Evolutionary conservation across 2,329 filamentous ascomycete genomes (phyloP).

Genomic region (Aspergillus viridinutans): DNA sequence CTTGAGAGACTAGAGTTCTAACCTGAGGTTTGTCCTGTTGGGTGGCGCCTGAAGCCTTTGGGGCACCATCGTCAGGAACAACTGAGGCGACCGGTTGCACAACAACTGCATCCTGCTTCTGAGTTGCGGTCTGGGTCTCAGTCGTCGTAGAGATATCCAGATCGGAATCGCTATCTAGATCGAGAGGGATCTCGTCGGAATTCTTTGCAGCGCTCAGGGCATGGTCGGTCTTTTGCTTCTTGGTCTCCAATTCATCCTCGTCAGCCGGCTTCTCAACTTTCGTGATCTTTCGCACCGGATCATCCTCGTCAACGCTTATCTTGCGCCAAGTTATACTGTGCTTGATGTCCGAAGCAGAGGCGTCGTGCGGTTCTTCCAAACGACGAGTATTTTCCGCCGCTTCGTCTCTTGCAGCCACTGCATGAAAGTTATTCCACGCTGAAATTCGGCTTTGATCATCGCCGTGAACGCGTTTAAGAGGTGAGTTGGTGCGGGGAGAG

Average conservation of each 20-base stretch:
- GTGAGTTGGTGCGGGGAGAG: not conserved
- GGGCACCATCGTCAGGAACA: not conserved
- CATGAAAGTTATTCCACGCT: constrained; percentile 39
- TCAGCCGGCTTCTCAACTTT: constrained; percentile 15
- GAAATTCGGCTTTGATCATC: constrained; percentile 19
- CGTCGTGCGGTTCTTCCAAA: constrained; percentile 18
- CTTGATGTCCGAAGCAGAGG: constrained; percentile 15
- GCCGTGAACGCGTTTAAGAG: not conserved
- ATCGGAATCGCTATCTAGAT: constrained; percentile 24
- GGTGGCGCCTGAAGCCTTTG: not conserved
- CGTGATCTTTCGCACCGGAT: constrained; percentile 18
- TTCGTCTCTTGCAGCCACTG: constrained; percentile 29
- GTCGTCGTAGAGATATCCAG: constrained; percentile 10
- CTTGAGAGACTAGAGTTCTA: not conserved
- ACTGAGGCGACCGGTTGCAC: no score
- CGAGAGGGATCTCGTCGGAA: constrained; percentile 42
- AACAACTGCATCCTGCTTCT: not conserved
- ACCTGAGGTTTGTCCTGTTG: not conserved
- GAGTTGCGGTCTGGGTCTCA: not conserved
- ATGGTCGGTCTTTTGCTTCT: constrained; percentile 20
- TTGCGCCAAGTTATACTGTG: constrained; percentile 38
- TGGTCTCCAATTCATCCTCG: constrained; percentile 8
- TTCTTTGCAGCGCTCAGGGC: constrained; percentile 44
- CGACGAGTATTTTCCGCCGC: constrained; percentile 29
- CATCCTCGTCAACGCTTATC: constrained; percentile 31